Evolutionary conservation across 2,329 filamentous ascomycete species (phyloP).

Genomic region (Aspergillus brunneoviolaceus): DNA sequence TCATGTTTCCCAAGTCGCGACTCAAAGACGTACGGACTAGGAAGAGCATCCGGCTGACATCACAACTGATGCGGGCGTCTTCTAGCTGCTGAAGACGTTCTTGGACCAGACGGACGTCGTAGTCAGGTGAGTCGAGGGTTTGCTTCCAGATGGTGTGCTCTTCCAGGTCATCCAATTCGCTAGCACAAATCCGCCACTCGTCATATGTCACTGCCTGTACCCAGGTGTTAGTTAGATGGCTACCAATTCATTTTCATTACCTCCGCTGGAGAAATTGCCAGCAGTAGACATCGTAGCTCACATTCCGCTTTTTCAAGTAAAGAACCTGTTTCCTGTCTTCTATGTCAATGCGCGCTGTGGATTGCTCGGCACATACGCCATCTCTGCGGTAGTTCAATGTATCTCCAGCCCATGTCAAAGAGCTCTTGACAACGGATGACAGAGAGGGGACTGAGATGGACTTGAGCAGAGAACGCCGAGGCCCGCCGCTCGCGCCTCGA

Average conservation of each 20-base stretch:
- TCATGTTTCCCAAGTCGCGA: constrained; percentile 82
- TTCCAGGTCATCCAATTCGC: constrained; percentile 75
- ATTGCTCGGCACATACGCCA: constrained; percentile 54
- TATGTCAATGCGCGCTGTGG: constrained; percentile 47
- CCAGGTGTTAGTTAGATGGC: not conserved
- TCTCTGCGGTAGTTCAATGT: constrained; percentile 47
- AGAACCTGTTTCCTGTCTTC: constrained; percentile 64
- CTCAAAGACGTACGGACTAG: constrained; percentile 77
- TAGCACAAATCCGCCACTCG: constrained; percentile 74
- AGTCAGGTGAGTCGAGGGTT: constrained; percentile 65
- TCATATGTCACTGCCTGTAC: constrained; percentile 63
- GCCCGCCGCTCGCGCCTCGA: constrained; percentile 3
- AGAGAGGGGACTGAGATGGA: constrained; percentile 33
- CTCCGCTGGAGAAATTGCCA: too few species aligned
- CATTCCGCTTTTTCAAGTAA: constrained; percentile 64
- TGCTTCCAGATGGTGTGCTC: constrained; percentile 80
- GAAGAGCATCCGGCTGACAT: constrained; percentile 75
- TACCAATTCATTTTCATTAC: too few species aligned
- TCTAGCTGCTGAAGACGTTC: constrained; percentile 72
- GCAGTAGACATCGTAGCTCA: constrained; percentile 39
- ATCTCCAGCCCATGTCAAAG: constrained; percentile 38
- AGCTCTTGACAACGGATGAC: constrained; percentile 35
- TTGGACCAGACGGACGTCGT: constrained; percentile 68
- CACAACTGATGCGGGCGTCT: constrained; percentile 67
- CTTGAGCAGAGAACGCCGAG: constrained; percentile 24